A percentile compares a stretch with the other conserved stretches of the same genome.
Conservation (phyloP, 805 yeast species). For the Candida nemodendra region DNA sequence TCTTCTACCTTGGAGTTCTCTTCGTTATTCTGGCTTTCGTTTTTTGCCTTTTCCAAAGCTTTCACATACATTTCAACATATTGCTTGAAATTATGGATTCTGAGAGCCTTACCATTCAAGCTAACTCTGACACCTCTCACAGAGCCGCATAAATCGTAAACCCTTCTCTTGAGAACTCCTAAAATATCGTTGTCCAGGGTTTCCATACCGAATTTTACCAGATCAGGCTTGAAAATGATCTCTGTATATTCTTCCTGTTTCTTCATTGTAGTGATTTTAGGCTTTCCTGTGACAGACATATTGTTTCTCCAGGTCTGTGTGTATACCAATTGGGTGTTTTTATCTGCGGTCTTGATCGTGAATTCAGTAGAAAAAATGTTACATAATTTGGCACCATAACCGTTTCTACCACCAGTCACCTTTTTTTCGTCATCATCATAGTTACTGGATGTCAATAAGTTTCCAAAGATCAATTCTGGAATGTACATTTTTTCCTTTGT, state of each 20-base stretch:
- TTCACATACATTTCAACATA: conserved; percentile 88
- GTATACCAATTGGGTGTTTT: conserved; percentile 57
- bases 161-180: conserved; percentile 87
- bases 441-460: conserved; percentile 89
- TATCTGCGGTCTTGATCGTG: conserved; percentile 85
- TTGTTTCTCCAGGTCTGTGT: conserved; percentile 84
- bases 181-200: conserved; percentile 76
- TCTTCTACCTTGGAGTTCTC: conserved; percentile 14
- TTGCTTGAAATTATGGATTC: conserved; percentile 72
- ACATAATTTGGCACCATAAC: conserved; percentile 96
- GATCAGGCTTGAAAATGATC: conserved; percentile 85
- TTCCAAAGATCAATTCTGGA: conserved; percentile 95
- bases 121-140: conserved; percentile 77
- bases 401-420: conserved; percentile 98
- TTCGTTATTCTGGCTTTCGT: conserved; percentile 21
- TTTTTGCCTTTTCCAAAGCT: conserved; percentile 58
- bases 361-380: conserved; percentile 92
- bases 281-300: conserved; percentile 76
- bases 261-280: conserved; percentile 61
- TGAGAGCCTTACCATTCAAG: conserved; percentile 71
- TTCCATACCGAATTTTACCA: conserved; percentile 82
- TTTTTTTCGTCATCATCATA: conserved; percentile 94
- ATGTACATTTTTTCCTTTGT: conserved; percentile 87
- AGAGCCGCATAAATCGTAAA: conserved; percentile 92
- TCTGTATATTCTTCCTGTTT: conserved; percentile 77